Conservation (phyloP, 176 grass and related monocot species). For the Pharus latifolius region DNA sequence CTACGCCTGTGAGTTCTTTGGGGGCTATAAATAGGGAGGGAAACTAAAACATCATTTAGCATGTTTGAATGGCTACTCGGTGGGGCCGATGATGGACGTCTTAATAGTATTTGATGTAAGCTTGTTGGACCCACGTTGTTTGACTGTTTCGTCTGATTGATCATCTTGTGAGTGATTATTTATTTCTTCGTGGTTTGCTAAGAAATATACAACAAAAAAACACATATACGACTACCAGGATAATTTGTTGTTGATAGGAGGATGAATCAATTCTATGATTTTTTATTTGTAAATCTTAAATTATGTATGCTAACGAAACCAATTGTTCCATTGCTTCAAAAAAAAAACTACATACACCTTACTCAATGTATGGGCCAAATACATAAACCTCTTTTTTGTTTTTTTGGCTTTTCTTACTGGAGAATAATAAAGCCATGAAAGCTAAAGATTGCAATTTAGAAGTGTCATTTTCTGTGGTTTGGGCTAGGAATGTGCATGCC, state of each 20-base stretch:
- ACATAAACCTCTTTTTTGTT: neutral
- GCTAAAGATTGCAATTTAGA: neutral
- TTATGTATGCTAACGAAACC: too few species aligned
- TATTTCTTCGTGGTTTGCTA: too few species aligned
- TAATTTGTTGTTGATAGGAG: too few species aligned
- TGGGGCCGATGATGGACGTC: neutral
- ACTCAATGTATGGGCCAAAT: too few species aligned
- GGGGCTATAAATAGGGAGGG: constrained; percentile 19
- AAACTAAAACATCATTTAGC: neutral
- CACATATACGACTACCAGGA: too few species aligned
- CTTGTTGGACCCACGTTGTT: neutral
- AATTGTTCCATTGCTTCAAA: too few species aligned
- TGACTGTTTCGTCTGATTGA: neutral
- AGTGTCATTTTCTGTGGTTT: neutral
- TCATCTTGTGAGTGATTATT: neutral
- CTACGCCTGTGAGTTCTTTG: too few species aligned
- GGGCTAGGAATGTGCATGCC: constrained; percentile 22
- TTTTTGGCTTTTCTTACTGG: neutral
- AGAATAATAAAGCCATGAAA: neutral
- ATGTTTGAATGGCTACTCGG: neutral
- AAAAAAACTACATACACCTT: too few species aligned
- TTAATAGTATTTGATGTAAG: neutral
- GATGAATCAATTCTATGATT: too few species aligned
- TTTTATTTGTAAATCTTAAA: too few species aligned
- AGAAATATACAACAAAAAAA: too few species aligned